Evolutionary conservation across 805 yeast genomes (phyloP), one percentile per base, ranked within the genome.

Genomic region (Myxozyma lipomycoides): DNA sequence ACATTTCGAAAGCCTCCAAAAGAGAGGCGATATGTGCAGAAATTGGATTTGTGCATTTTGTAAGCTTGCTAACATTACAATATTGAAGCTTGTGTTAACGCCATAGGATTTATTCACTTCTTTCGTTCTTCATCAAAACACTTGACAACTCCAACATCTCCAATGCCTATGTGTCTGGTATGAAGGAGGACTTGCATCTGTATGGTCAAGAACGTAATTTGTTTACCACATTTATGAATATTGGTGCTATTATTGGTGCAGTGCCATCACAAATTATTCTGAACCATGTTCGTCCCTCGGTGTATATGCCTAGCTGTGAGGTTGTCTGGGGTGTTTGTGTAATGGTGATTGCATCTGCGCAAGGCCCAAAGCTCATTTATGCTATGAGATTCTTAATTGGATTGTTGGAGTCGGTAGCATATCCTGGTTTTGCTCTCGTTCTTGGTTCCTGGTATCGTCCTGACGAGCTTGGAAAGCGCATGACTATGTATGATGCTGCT

Each of bases 131-230:
- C 64, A 70, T 72, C 40, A 81, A 79, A 63, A 78, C 81, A 46
- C 70, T 83, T 44, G 87, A 83, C 62, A 74, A 74, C 46, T 71
- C 79, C 35, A 83, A 83, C 62, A 69, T 79, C 51, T 74, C 75
- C 53, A 80, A 82, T 60, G 87, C 87, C 1, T 83, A 80, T 60
- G 81, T 81, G 42, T 75, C 81, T n/a, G 84, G 86, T 23, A 73
- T 84, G 78, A 66, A 75, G 51, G 79, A 49, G 56, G 81, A 73
- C 43, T 67, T 83, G 36, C 70, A 19, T 5, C 40, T 54, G 4
- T 44, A 52, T 26, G 52, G 56, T n/a, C 47, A 51, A n/a, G 51
- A 54, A 40, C 44, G 53, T n/a, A 51, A 54, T 26, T 32, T 51
- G 32, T 48, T 51, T 35, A 49, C 58, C 24, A 51, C 58, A 1